Percentiles rank a stretch among this genome's conserved stretches.
Conservation (phyloP, 345 rosid species). For the Citrus medica region DNA sequence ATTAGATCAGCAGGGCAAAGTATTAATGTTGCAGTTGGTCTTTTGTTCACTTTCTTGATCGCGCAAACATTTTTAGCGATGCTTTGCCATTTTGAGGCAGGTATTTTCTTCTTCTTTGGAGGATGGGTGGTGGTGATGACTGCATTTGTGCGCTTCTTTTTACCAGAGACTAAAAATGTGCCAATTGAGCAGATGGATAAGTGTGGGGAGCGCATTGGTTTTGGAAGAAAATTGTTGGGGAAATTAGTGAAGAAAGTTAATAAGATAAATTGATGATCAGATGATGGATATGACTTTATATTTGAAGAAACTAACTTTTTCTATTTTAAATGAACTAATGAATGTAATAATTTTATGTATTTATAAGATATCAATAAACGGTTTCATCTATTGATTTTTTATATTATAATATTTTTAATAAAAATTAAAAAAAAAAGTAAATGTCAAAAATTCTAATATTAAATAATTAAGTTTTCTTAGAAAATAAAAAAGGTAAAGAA, state of each 20-base stretch:
- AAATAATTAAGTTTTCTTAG: too few relatives aligned
- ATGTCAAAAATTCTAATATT: too few relatives aligned
- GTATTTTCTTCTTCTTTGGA: slow-evolving; percentile 61
- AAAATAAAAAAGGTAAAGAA: too few relatives aligned
- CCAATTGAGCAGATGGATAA: slow-evolving; percentile 59
- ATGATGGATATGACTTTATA: too few relatives aligned
- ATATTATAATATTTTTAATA: too few relatives aligned
- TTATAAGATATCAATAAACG: too few relatives aligned
- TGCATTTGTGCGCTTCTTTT: slow-evolving; percentile 32
- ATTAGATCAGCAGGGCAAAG: slow-evolving; percentile 59
- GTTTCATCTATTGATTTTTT: too few relatives aligned
- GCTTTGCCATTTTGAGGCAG: slow-evolving; percentile 58
- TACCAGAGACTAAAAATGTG: slow-evolving; percentile 63
- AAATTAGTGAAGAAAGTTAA: not conserved
- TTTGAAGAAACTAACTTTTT: too few relatives aligned
- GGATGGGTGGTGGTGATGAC: slow-evolving; percentile 57
- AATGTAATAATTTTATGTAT: too few relatives aligned
- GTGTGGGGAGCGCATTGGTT: slow-evolving; percentile 15
- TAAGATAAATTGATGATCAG: too few relatives aligned
- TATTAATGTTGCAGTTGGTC: slow-evolving; percentile 50
- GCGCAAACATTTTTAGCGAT: slow-evolving; percentile 58
- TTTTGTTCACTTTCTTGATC: slow-evolving; percentile 49
- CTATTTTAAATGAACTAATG: too few relatives aligned
- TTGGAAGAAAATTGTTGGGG: not conserved
- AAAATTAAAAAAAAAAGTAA: too few relatives aligned